Conservation (phyloP, 257 asterid species). For the Plantago elongata region DNA sequence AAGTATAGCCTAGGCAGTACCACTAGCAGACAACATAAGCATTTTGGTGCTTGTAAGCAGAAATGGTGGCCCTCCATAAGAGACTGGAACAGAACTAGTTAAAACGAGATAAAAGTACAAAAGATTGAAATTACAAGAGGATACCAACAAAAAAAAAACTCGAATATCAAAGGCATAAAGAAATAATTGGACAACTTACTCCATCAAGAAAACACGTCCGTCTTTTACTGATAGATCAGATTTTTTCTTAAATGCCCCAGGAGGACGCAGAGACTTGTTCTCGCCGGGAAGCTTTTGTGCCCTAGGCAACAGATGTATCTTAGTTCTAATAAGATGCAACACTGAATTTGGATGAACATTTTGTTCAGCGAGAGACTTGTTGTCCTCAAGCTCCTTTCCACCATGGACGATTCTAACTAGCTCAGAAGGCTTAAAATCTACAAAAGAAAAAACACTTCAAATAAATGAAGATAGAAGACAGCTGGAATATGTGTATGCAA, state of each 20-base stretch:
- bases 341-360: slow-evolving; percentile 79
- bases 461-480: slow-evolving; percentile 11
- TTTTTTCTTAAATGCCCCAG: slow-evolving; percentile 98
- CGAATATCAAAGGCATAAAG: slow-evolving; percentile 5
- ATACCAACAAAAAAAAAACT: slow-evolving; percentile 10
- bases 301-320: slow-evolving; percentile 70
- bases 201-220: slow-evolving; percentile 95
- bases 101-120: too few species aligned
- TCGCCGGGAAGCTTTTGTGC: slow-evolving; percentile 98
- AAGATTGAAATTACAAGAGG: not conserved
- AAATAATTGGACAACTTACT: slow-evolving; percentile 53
- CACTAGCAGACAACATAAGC: too few species aligned
- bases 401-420: slow-evolving; percentile 78
- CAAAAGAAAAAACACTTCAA: slow-evolving; percentile 23
- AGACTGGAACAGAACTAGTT: too few species aligned
- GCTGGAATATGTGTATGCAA: too few species aligned
- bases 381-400: slow-evolving; percentile 90
- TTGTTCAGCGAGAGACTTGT: slow-evolving; percentile 71
- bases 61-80: too few species aligned
- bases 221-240: slow-evolving; percentile 97
- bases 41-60: too few species aligned
- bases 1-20: too few species aligned
- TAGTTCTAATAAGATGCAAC: slow-evolving; percentile 94
- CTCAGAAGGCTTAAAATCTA: slow-evolving; percentile 88
- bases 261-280: slow-evolving; percentile 95